These are phyloP conservation scores for Fusarium proliferatum DNA, from an alignment of 2,329 filamentous ascomycete species.

Conservation along the genomic window DNA sequence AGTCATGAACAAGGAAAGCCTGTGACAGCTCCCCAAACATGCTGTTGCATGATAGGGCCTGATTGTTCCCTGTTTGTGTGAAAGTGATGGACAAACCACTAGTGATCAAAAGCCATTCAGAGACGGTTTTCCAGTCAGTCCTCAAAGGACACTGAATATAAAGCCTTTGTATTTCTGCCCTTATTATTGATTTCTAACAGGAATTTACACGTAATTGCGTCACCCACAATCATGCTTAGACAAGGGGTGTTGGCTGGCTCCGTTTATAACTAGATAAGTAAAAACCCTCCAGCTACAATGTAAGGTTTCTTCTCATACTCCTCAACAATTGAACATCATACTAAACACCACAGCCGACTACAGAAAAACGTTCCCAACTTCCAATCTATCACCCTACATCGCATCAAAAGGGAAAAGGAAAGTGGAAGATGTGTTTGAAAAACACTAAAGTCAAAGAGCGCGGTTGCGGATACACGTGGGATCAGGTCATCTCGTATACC, in stretches of 20 bases:
- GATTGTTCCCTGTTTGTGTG: not conserved
- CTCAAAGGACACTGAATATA: not conserved
- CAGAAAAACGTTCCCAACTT: fast-evolving
- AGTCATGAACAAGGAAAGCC: not conserved
- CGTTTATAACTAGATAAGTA: not conserved
- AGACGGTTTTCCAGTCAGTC: fast-evolving
- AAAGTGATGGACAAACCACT: fast-evolving
- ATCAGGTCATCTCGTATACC: not conserved
- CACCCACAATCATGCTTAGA: fast-evolving
- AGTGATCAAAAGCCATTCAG: not conserved
- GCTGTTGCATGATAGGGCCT: too few species aligned
- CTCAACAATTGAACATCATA: too few species aligned
- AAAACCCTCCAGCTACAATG: fast-evolving
- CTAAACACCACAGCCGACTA: fast-evolving
- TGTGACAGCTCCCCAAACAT: not conserved
- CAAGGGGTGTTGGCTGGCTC: fast-evolving
- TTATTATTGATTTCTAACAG: not conserved
- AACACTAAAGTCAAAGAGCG: not conserved
- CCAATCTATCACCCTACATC: too few species aligned
- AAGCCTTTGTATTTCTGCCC: fast-evolving
- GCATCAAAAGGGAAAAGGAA: fast-evolving
- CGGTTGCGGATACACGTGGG: not conserved
- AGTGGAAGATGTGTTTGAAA: not conserved
- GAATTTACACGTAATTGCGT: not conserved
- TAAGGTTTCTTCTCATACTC: not conserved